These are phyloP conservation scores for Xylariaceae sp. DNA, from an alignment of 2,329 filamentous ascomycete species.

Conservation along the genomic window DNA sequence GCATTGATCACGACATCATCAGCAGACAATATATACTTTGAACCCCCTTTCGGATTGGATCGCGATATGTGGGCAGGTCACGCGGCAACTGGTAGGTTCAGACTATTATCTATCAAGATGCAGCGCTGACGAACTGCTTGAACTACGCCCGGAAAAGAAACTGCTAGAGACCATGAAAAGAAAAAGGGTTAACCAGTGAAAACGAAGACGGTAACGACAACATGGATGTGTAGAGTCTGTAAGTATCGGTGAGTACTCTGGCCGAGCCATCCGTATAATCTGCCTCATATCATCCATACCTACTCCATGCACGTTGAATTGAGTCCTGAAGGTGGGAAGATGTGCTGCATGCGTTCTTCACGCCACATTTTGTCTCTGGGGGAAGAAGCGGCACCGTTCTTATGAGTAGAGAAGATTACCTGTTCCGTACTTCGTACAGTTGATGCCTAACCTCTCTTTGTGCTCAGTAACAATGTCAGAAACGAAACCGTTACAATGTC, in stretches of 20 bases:
- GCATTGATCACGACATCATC: constrained; percentile 1
- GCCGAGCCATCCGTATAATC: background rate
- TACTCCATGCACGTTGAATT: too few species aligned
- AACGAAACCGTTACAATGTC: too few species aligned
- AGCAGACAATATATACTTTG: background rate
- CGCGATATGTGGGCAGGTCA: background rate
- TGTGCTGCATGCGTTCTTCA: too few species aligned
- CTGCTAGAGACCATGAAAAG: background rate
- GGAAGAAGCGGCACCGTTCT: too few species aligned
- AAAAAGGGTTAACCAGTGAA: background rate
- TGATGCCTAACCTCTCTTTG: too few species aligned
- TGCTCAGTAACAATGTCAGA: too few species aligned
- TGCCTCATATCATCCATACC: too few species aligned
- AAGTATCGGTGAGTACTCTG: background rate
- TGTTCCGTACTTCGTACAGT: too few species aligned
- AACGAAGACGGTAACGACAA: background rate
- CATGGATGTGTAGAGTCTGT: background rate
- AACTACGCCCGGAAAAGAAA: background rate
- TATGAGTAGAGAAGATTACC: too few species aligned
- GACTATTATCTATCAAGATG: background rate
- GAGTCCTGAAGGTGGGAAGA: too few species aligned
- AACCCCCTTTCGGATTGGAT: background rate
- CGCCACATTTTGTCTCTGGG: too few species aligned
- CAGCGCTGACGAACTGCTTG: background rate
- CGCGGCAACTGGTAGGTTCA: background rate